Conservation (phyloP, 1,284 basidiomycete genomes). For the Malassezia sympodialis region DNA sequence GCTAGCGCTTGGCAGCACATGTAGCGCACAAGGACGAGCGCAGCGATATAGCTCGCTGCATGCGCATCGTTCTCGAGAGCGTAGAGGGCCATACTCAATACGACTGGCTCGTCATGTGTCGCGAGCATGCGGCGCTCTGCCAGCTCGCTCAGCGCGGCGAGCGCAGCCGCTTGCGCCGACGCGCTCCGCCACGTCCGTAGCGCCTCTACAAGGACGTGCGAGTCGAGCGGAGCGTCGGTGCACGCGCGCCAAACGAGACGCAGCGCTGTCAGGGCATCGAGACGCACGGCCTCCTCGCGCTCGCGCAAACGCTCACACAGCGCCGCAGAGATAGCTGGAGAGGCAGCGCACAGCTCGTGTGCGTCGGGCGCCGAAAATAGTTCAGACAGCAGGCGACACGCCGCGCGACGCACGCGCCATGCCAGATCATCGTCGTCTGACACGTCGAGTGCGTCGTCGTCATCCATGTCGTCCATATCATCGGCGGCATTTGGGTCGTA, state of each 20-base stretch:
- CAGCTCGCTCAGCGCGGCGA: slow-evolving; percentile 9
- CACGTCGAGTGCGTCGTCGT: slow-evolving; percentile 55
- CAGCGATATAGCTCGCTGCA: neutral
- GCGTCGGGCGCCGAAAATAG: slow-evolving; percentile 65
- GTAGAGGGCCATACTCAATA: neutral
- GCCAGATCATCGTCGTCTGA: slow-evolving; percentile 93
- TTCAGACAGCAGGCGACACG: slow-evolving; percentile 76
- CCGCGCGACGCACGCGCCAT: slow-evolving; percentile 88
- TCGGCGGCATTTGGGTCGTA: slow-evolving; percentile 92
- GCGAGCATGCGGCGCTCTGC: neutral
- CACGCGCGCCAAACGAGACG: neutral
- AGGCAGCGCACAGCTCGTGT: slow-evolving; percentile 64
- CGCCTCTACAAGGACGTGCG: neutral
- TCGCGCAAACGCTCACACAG: slow-evolving; percentile 84
- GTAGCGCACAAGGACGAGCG: slow-evolving; percentile 1
- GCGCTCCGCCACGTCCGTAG: neutral
- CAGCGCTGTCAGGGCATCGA: slow-evolving; percentile 66
- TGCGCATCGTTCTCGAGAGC: neutral
- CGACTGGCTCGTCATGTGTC: neutral
- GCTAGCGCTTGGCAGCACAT: neutral
- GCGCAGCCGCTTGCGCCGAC: slow-evolving; percentile 1
- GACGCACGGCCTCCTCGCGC: slow-evolving; percentile 86
- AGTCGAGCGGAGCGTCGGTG: neutral
- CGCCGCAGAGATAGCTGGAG: slow-evolving; percentile 71
- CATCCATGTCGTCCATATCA: slow-evolving; percentile 51